A percentile compares a stretch with the other conserved stretches of the same genome.
Evolutionary conservation across 805 yeast species (phyloP).

Genomic region (Hanseniaspora taiwanica): DNA sequence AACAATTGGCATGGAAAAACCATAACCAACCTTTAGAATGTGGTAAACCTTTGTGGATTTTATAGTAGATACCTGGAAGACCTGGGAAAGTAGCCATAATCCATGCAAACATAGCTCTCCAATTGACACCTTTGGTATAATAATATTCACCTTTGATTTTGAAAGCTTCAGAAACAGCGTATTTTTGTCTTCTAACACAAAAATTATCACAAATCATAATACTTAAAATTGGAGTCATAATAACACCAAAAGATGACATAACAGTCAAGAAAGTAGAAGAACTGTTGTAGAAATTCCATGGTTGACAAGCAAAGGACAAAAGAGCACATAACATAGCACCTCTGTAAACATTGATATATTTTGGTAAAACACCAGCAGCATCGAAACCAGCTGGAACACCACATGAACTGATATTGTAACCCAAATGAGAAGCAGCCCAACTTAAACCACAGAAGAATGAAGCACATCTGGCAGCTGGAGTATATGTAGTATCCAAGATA

Average conservation of each 20-base stretch:
- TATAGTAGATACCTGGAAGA: constrained; percentile 34
- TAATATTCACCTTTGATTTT: constrained; percentile 24
- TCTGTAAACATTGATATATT: constrained; percentile 28
- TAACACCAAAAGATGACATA: constrained; percentile 27
- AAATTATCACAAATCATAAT: constrained; percentile 30
- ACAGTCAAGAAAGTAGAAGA: constrained; percentile 26
- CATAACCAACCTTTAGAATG: constrained; percentile 25
- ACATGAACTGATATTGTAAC: constrained; percentile 27
- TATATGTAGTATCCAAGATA: constrained; percentile 20
- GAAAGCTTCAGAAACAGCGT: constrained; percentile 23
- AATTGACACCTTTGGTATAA: constrained; percentile 27
- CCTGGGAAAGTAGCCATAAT: constrained; percentile 32
- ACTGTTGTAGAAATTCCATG: constrained; percentile 28
- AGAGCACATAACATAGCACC: constrained; percentile 27
- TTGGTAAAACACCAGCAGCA: constrained; percentile 28
- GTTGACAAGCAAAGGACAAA: constrained; percentile 26
- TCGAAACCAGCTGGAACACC: constrained; percentile 34
- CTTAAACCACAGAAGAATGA: constrained; percentile 29
- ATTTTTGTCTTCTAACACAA: constrained; percentile 23
- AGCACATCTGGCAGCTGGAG: constrained; percentile 27
- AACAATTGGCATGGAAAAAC: constrained; percentile 31
- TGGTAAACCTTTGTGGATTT: constrained; percentile 18
- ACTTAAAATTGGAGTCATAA: constrained; percentile 27
- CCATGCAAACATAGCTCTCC: constrained; percentile 25
- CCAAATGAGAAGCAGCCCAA: constrained; percentile 26